A percentile compares a stretch with the other conserved stretches of the same genome.
phyloP scores from a whole-genome alignment of 306 rosid species.

The Quillaja saponaria region DNA sequence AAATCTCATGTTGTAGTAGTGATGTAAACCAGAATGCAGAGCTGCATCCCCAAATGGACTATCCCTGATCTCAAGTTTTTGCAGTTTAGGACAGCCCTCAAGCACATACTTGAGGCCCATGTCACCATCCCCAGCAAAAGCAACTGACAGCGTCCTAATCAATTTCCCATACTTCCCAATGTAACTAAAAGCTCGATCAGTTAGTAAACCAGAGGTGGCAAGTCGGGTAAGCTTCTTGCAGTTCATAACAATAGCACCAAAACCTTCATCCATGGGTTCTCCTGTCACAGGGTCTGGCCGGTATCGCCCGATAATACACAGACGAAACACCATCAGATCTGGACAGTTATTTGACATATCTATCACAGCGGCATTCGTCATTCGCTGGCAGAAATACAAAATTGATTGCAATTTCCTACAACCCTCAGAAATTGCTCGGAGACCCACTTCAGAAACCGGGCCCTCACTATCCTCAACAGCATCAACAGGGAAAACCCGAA shows the following conservation, averaged over 20 bases:
- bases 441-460: conserved; percentile 80
- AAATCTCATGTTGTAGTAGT: conserved; percentile 84
- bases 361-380: conserved; percentile 87
- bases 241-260: conserved; percentile 88
- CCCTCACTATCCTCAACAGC: conserved; percentile 58
- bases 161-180: conserved; percentile 73
- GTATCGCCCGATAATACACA: conserved; percentile 75
- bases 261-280: conserved; percentile 88
- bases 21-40: conserved; percentile 69
- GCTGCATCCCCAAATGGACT: conserved; percentile 87
- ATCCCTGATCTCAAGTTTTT: conserved; percentile 86
- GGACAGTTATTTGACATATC: conserved; percentile 90
- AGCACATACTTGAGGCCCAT: conserved; percentile 57
- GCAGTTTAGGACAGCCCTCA: conserved; percentile 78
- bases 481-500: conserved; percentile 72
- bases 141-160: conserved; percentile 79
- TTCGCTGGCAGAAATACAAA: conserved; percentile 69
- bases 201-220: conserved; percentile 79
- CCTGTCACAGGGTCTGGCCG: conserved; percentile 58
- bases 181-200: conserved; percentile 68
- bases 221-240: conserved; percentile 92
- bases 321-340: conserved; percentile 79
- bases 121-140: conserved; percentile 82
- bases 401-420: conserved; percentile 75
- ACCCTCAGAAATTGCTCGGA: conserved; percentile 83